A percentile compares a stretch with the other conserved stretches of the same genome.
Conservation (phyloP, 2,329 filamentous ascomycete species). For the Trichophyton benhamiae region DNA sequence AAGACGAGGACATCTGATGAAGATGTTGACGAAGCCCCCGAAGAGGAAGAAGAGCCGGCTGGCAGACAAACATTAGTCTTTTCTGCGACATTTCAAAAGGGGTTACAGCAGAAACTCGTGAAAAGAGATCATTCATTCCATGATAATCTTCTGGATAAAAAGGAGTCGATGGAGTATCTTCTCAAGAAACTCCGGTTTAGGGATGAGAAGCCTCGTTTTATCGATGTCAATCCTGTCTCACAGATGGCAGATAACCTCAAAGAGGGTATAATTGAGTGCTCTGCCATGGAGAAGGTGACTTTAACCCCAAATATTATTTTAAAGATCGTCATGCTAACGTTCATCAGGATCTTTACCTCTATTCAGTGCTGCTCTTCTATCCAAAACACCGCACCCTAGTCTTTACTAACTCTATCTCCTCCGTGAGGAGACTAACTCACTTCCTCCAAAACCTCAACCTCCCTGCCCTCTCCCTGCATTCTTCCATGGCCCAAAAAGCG, state of each 20-base stretch:
- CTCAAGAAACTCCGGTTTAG: conserved; percentile 81
- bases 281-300: conserved; percentile 74
- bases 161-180: conserved; percentile 84
- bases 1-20: conserved; percentile 42
- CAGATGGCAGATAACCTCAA: conserved; percentile 80
- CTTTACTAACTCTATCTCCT: conserved; percentile 92
- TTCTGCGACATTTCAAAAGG: conserved; percentile 89
- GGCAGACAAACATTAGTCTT: conserved; percentile 84
- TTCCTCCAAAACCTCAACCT: conserved; percentile 73
- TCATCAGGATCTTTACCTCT: conserved; percentile 75
- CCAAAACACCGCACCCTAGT: conserved; percentile 70
- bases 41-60: conserved; percentile 14
- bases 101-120: conserved; percentile 77
- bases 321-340: conserved; percentile 2
- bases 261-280: conserved; percentile 85
- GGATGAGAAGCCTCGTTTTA: conserved; percentile 71
- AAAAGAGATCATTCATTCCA: conserved; percentile 53
- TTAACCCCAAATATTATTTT: conserved; percentile 11
- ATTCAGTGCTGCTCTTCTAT: conserved; percentile 72
- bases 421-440: conserved; percentile 73
- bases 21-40: conserved; percentile 25
- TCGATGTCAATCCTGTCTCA: conserved; percentile 78
- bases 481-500: conserved; percentile 90
- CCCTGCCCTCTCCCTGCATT: conserved; percentile 68
- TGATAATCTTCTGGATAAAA: conserved; percentile 54